Evolutionary conservation across 805 yeast species (phyloP), one percentile per base, ranked within the genome.

Genomic region (Ogataea paradorogensis): DNA sequence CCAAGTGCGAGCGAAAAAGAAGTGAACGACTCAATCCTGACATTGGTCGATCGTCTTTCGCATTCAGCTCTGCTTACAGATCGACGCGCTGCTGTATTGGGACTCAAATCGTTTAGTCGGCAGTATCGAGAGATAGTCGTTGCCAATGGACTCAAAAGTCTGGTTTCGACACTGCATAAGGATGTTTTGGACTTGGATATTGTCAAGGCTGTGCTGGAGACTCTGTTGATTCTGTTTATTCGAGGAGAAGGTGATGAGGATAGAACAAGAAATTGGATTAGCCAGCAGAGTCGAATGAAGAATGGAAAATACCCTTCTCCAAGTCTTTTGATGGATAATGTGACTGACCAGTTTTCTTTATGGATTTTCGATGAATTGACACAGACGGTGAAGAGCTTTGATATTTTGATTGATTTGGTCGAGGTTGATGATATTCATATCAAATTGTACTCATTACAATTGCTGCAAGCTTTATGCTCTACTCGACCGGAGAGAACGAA

Each of bases 301-400:
- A 82, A 82, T 62, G 91, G 91, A 9, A 82, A 82, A 53, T 84
- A 84, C 49, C 87, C 90, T 0, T 80, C 89, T 2, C 93, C 93
- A 3, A 63, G 80, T 14, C 65, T 79, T 20, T 63, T 75, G 61
- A 78, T 73, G 35, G 74, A 75, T 30, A 73, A 69, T 44, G 59
- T 71, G 3, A 76, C 79, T 9, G 98, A 90, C 58, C 95, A 88
- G 54, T 85, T 93, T 49, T 85, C 96, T 0, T 65, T 90, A 40
- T 90, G 97, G 95, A 85, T 93, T 23, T 88, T 98, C 0, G 99
- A 93, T 62, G 97, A 88, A 54, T 68, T 93, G 52, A 84, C 90
- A 1, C 90, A 85, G 63, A 65, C 70, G 24, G 70, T 68, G 9
- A 73, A 74, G 32, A 66, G 76, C 10, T 56, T 73, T 13, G 66